These are phyloP conservation scores for Oryza officinalis DNA, from an alignment of 176 grass and related monocot genomes.

Conservation along the genomic window DNA sequence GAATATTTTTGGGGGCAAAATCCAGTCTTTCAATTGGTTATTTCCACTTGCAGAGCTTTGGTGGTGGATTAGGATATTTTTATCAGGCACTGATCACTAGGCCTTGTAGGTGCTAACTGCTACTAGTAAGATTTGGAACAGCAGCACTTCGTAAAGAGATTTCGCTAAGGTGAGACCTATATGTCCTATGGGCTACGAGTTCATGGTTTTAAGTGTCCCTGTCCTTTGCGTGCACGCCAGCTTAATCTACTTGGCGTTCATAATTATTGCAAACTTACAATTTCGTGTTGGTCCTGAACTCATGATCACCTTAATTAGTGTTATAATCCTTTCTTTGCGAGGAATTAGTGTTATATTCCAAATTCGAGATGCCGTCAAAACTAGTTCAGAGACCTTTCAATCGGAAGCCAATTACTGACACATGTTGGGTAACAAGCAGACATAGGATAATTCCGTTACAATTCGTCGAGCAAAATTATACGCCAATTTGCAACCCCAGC, in stretches of 20 bases:
- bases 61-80: conserved; percentile 9
- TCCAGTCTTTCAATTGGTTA: not conserved
- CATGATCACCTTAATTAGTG: not conserved
- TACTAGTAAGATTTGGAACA: not conserved
- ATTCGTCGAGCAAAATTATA: no score
- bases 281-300: not conserved
- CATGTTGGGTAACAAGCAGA: no score
- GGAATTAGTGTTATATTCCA: not conserved
- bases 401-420: no score
- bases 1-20: not conserved
- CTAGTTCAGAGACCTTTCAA: no score
- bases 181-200: not conserved
- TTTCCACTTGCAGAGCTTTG: not conserved
- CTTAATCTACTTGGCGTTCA: not conserved
- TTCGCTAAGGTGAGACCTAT: not conserved
- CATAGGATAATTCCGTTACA: no score
- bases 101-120: not conserved
- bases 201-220: not conserved
- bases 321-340: not conserved
- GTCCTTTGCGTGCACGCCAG: conserved; percentile 21
- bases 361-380: no score
- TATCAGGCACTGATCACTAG: not conserved
- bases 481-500: no score
- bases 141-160: not conserved
- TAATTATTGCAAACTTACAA: not conserved